Base-by-base conservation (phyloP, 2,329 filamentous ascomycete genomes). In the Sporothrix phasma region DNA sequence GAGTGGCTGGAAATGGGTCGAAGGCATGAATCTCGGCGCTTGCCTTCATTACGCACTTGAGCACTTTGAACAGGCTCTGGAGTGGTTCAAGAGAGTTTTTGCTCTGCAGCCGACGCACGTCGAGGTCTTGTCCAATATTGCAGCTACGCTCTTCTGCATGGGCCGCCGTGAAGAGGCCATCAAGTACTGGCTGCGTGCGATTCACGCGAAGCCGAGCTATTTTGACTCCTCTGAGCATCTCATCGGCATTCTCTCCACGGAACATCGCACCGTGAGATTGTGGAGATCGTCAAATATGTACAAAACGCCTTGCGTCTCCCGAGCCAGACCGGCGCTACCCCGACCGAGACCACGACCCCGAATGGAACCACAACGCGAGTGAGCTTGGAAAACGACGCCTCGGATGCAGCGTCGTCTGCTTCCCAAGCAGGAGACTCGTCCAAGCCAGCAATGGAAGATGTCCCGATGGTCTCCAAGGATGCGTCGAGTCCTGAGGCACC, bases 211-310 rank as follows among this genome's bases (percentile, higher is more conserved):
- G 8, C 94, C 94, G 0, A 89, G 86, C 72, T 95, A 96, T 75
- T 89, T 99, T 64, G 94, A 99, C 76, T 92, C 94, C 7, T 91
- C 94, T 2, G 94, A 99, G 73, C 92, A 97, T 77, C 82, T 99
- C 1, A 89, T 97, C 34, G 91, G 92, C 1, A 79, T 97, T 54
- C 76, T 97, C 19, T 97, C 93, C 72, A 85, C 83, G 58, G 90
- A 87, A 66, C 88, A 95, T 65, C 84, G 67, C 89, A 87, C 58
- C 86, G 83, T 70, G 91, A 97, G 72, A 94, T 94, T 7, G 87
- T 99, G 65, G 85, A 88, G 58, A 86, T 96, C 60, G 96, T 99
- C 69, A 85, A 89, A 68, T 89, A 87, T 71, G 87, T 99, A 7
- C 92, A 99, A 75, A 82, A 81, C 3, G 84, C 87, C 6, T 77